These are phyloP conservation scores for Sanghuangporus baumii DNA, from an alignment of 1,284 basidiomycete species.

Conservation along the genomic window DNA sequence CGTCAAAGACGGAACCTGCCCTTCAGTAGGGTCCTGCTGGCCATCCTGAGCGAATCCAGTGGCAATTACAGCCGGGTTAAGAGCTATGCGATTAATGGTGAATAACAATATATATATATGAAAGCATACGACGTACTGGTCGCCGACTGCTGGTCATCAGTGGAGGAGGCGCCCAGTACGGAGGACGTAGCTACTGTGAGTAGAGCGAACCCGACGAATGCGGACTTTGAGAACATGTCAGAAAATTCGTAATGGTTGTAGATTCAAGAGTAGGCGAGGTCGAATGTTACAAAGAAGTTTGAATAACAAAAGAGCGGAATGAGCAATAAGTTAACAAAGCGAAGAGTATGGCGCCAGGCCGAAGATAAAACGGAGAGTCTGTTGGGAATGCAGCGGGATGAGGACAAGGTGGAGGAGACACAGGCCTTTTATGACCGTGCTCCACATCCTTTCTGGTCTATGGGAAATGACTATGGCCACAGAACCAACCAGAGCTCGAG, in stretches of 20 bases:
- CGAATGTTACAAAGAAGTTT: neutral
- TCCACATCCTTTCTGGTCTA: neutral
- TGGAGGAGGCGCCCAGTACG: neutral
- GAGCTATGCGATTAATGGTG: slow-evolving; percentile 24
- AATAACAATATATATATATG: neutral
- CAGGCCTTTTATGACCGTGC: neutral
- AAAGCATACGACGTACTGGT: neutral
- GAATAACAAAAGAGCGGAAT: neutral
- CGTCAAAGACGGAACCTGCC: slow-evolving; percentile 44
- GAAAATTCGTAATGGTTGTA: neutral
- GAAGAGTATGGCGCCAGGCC: neutral
- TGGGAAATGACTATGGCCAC: neutral
- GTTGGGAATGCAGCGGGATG: neutral
- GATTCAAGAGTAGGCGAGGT: too few relatives aligned
- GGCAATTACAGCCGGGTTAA: slow-evolving; percentile 37
- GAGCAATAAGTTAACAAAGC: neutral
- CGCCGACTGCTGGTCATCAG: neutral
- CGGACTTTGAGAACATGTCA: slow-evolving; percentile 28
- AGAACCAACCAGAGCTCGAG: neutral
- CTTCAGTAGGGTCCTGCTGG: slow-evolving; percentile 35
- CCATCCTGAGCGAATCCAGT: slow-evolving; percentile 39
- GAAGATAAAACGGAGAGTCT: too few relatives aligned
- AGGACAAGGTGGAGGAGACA: neutral
- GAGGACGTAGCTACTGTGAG: slow-evolving; percentile 22
- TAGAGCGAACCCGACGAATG: slow-evolving; percentile 28